These are phyloP conservation scores for Trametes gibbosa DNA, from an alignment of 768 basidiomycete species.

Conservation along the genomic window DNA sequence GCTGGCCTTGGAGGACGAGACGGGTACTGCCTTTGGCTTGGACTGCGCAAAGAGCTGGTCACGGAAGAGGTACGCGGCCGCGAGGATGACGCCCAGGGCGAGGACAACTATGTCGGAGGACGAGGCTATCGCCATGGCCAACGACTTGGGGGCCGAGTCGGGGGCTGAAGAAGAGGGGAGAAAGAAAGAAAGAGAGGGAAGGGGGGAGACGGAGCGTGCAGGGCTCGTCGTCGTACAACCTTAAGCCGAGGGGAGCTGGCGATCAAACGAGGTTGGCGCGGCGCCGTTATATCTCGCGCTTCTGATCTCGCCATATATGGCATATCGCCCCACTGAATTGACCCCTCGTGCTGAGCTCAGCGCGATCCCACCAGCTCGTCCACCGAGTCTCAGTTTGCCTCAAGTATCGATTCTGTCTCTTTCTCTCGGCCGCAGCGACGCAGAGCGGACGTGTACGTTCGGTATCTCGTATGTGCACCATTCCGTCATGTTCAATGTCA, in stretches of 20 bases:
- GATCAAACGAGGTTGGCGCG: not conserved
- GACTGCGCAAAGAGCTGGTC: slow-evolving; percentile 73
- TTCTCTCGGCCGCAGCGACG: no score
- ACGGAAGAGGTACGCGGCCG: slow-evolving; percentile 78
- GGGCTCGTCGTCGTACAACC: not conserved
- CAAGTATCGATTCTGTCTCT: no score
- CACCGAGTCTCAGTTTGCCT: no score
- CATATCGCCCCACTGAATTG: slow-evolving; percentile 3
- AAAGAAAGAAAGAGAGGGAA: slow-evolving; percentile 12
- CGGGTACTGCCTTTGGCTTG: slow-evolving; percentile 55
- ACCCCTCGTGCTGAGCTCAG: slow-evolving; percentile 3
- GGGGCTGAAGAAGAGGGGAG: slow-evolving; percentile 9
- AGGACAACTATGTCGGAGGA: slow-evolving; percentile 75
- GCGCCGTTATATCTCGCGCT: slow-evolving; percentile 2
- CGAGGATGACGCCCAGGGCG: slow-evolving; percentile 69
- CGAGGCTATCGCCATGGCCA: slow-evolving; percentile 56
- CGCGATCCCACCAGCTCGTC: not conserved
- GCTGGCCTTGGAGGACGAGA: slow-evolving; percentile 40
- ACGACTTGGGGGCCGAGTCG: not conserved
- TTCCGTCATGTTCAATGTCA: no score
- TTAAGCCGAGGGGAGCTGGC: not conserved
- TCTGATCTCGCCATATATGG: slow-evolving; percentile 1
- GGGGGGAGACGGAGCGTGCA: not conserved
- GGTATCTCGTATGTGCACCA: no score
- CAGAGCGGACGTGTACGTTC: no score